Percentiles rank a stretch among this genome's conserved stretches.
Evolutionary conservation across 208 protist species (phyloP).

Genomic region (Acanthamoeba quina): DNA sequence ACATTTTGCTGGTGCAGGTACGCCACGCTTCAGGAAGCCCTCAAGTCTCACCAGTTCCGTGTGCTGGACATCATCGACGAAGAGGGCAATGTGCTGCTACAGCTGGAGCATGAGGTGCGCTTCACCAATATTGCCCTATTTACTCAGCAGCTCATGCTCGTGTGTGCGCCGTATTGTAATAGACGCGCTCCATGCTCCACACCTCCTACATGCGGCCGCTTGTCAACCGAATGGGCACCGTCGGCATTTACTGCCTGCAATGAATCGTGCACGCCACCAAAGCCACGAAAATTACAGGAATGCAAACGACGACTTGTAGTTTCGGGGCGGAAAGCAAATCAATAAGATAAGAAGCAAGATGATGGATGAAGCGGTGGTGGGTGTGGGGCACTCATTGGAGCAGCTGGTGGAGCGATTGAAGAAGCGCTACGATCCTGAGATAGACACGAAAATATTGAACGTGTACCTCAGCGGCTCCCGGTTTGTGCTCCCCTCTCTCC

Average conservation of each 20-base stretch:
- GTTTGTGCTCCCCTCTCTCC: not conserved
- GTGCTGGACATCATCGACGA: slow-evolving; percentile 42
- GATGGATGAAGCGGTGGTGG: no score
- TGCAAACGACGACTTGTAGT: no score
- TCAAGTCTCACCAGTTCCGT: slow-evolving; percentile 19
- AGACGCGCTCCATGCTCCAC: slow-evolving; percentile 21
- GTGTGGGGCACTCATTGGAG: not conserved
- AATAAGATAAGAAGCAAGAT: no score
- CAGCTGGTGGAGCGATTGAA: slow-evolving; percentile 2
- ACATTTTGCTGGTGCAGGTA: not conserved
- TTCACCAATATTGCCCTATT: no score
- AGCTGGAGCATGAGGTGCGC: slow-evolving; percentile 47
- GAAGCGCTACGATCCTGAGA: slow-evolving; percentile 66
- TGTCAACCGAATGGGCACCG: slow-evolving; percentile 19
- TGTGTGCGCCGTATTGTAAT: no score
- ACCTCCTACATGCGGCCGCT: slow-evolving; percentile 37
- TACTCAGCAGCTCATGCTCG: no score
- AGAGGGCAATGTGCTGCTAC: slow-evolving; percentile 2
- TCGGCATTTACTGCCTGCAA: slow-evolving; percentile 34
- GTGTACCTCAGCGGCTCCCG: slow-evolving; percentile 65
- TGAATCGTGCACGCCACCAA: not conserved
- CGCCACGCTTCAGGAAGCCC: slow-evolving; percentile 1
- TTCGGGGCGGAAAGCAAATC: no score
- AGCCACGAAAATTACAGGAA: no score
- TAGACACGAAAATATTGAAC: slow-evolving; percentile 60